Base-by-base conservation (phyloP, 2,329 filamentous ascomycete genomes). In the Aspergillus sp. region DNA sequence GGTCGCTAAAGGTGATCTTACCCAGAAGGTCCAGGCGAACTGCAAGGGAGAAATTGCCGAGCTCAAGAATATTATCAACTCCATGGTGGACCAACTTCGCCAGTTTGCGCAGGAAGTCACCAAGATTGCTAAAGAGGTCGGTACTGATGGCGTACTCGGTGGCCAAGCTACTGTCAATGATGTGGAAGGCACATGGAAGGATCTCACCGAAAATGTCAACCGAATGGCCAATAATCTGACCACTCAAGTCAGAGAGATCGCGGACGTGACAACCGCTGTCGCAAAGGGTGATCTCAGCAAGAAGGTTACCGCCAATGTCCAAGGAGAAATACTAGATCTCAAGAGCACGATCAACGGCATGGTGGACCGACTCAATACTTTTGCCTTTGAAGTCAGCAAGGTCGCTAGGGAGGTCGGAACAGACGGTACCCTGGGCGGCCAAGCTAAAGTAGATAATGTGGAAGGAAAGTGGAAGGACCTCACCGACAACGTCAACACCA, bases 171-270 rank as follows among this genome's bases (percentile, higher is more conserved):
- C 92, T 18, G 90, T 98, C 6, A 93, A 96, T 71, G 93, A 96
- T 72, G 95, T 98, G 32, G 90, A 96, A 76, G 93, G 93, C 62
- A 98, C 96, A 51, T 98, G 95, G 93, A 91, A 92, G 70, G 92
- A 97, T 73, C 81, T 99, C 61, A 99, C 93, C 3, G 89, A 93
- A 70, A 93, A 93, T 62, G 93, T 99, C 77, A 99, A 99, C 77
- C 90, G 93, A 66, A 98, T 99, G 93, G 93, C 93, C 71, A 96
- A 95, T 83, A 99, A 98, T 74, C 80, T 99, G 67, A 98, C 93
- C 3, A 96, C 95, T 5, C 93, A 99, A 80, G 95, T 99, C 71
- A 89, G 93, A 79, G 93, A 97, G 76, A 99, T 99, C 67, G 95
- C 93, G 61, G 91, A 93, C 70, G 95, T 99, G 58, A 98, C 93